Conservation (phyloP, 2,329 filamentous ascomycete species). For the Fusarium paranaense region DNA sequence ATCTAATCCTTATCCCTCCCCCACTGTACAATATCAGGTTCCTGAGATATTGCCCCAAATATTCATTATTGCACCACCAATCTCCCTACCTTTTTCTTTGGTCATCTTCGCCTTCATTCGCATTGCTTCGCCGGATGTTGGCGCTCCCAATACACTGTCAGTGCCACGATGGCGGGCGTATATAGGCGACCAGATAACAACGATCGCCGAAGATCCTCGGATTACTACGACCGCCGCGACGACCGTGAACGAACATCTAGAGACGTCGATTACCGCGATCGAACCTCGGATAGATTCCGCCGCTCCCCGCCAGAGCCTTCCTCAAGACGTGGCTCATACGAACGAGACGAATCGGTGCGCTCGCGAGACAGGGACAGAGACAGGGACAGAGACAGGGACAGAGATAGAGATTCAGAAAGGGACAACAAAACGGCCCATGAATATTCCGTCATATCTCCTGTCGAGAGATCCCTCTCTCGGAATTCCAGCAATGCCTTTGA, state of each 20-base stretch:
- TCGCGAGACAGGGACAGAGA: constrained; percentile 8
- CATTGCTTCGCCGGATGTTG: constrained; percentile 27
- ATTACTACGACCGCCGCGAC: constrained; percentile 17
- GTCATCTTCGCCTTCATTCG: constrained; percentile 6
- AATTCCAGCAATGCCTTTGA: constrained; percentile 16
- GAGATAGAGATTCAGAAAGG: constrained; percentile 8
- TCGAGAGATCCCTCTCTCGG: constrained; percentile 5
- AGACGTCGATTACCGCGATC: constrained; percentile 19
- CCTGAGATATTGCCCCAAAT: background rate
- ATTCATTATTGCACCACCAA: background rate
- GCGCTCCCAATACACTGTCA: constrained; percentile 6
- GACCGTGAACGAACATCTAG: constrained; percentile 12
- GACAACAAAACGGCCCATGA: background rate
- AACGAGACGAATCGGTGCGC: constrained; percentile 16
- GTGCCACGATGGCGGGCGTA: constrained; percentile 37
- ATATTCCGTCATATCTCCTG: background rate
- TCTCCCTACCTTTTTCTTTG: background rate
- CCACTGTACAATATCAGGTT: background rate
- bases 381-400: background rate
- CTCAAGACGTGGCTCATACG: constrained; percentile 14
- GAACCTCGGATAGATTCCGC: constrained; percentile 15
- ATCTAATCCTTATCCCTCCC: background rate
- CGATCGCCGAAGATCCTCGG: constrained; percentile 1
- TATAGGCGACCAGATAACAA: constrained; percentile 16
- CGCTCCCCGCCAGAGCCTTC: constrained; percentile 8